These are phyloP conservation scores for Oidiodendron maius DNA, from an alignment of 495 filamentous ascomycete species.

Conservation along the genomic window DNA sequence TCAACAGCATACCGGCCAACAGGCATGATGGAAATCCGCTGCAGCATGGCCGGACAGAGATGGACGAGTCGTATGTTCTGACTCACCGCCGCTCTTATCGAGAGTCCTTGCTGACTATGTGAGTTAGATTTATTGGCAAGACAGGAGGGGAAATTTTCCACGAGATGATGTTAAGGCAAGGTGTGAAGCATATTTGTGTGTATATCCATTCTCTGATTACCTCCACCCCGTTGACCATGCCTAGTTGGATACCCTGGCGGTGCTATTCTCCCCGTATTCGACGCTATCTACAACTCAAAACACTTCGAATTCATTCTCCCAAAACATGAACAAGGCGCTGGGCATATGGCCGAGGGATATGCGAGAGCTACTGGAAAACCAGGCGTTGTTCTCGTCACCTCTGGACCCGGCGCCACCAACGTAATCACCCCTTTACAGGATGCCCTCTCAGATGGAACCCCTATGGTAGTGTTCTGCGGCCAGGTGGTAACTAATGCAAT, in stretches of 20 bases:
- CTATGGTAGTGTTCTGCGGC: constrained; percentile 74
- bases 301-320: constrained; percentile 77
- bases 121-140: constrained; percentile 79
- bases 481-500: constrained; percentile 69
- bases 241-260: constrained; percentile 69
- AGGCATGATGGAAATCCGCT: constrained; percentile 38
- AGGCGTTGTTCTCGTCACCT: constrained; percentile 74
- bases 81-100: constrained; percentile 15
- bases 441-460: constrained; percentile 71
- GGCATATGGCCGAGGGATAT: constrained; percentile 79
- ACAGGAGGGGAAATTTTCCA: constrained; percentile 97
- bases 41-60: constrained; percentile 55
- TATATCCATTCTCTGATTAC: constrained; percentile 24
- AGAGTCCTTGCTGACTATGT: constrained; percentile 23
- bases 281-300: constrained; percentile 75
- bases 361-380: constrained; percentile 69
- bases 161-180: constrained; percentile 95
- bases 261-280: constrained; percentile 79
- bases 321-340: constrained; percentile 74
- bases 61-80: constrained; percentile 66
- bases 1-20: constrained; percentile 23
- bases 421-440: constrained; percentile 76
- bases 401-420: constrained; percentile 74
- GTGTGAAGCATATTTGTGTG: constrained; percentile 87
- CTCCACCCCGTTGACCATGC: constrained; percentile 14